Evolutionary conservation across 345 rosid species (phyloP), one percentile per base, ranked within the genome.

Genomic region (Isatis tinctoria): DNA sequence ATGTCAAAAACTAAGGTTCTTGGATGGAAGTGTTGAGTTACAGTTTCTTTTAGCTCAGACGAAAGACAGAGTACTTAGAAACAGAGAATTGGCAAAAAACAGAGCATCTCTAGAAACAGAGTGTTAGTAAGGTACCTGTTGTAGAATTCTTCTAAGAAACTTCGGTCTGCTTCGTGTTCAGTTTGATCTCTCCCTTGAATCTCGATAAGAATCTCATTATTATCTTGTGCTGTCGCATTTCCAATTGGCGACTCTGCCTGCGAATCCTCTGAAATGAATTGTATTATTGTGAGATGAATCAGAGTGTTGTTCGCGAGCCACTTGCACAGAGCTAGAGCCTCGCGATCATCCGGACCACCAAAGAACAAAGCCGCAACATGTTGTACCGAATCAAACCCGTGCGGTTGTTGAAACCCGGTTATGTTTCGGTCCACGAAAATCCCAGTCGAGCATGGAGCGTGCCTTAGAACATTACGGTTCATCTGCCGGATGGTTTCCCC

Each of bases 331-430:
- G 95, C 84, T 54, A 94, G 59, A 30, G 96, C 98, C 80, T 94
- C 98, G 7, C 97, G 87, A 67, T 94, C 96, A 70, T 94, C 98
- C 1, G 92, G 85, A 33, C 98, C 98, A n/a, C 95, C 96, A 17
- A 94, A 94, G 69, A 94, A 94, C 80, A 91, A 78, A 0, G 81
- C 75, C 1, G 88, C 97, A 0, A 87, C 85, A 5, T 85, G 82
- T 64, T 91, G 98, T 43, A 85, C 82, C 1, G 72, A 39, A 10
- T 76, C 87, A 17, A 78, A 76, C 17, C 84, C 82, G 6, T 81
- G 85, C 8, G 92, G 89, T 26, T 82, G 87, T 3, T 89, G 95
- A 70, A 88, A 87, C 4, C 97, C 97, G 1, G 95, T 89, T 44
- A 84, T 91, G 51, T 86, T 85, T 10, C 90, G 74, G 65, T 87